Evolutionary conservation across 352 stramenopile genomes (phyloP).

Genomic region (Globisporangium emineosum): DNA sequence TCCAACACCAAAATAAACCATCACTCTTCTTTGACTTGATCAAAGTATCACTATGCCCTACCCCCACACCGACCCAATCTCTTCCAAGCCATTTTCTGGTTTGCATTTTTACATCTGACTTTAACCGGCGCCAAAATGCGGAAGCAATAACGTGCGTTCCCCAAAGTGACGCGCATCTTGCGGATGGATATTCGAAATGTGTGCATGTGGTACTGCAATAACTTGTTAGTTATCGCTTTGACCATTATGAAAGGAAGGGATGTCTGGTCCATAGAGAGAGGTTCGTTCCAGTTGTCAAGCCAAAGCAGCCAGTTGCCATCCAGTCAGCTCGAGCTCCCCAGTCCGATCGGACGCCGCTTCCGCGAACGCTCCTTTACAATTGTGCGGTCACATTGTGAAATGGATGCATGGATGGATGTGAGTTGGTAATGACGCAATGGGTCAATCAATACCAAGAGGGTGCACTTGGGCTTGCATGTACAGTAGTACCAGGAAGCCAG

Average conservation of each 20-base stretch:
- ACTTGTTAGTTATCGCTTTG: no score
- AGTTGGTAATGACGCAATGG: background rate
- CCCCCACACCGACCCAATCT: background rate
- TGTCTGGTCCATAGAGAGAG: background rate
- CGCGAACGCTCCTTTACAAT: slow-evolving; percentile 11
- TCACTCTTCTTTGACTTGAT: background rate
- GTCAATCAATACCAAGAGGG: background rate
- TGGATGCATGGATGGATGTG: background rate
- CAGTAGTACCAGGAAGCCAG: background rate
- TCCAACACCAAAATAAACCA: background rate
- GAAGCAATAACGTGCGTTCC: no score
- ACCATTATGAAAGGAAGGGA: no score
- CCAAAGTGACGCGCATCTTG: no score
- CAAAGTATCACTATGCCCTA: background rate
- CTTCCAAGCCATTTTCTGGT: background rate
- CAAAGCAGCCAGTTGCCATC: background rate
- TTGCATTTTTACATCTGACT: slow-evolving; percentile 1
- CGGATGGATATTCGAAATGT: no score
- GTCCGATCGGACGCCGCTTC: slow-evolving; percentile 1
- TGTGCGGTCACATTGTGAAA: background rate
- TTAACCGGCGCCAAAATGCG: no score
- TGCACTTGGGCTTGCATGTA: background rate
- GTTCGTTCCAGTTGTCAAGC: background rate
- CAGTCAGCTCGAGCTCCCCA: background rate
- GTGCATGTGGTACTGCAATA: no score